phyloP scores from a whole-genome alignment of 306 rosid species.

The Lathyrus sativus region DNA sequence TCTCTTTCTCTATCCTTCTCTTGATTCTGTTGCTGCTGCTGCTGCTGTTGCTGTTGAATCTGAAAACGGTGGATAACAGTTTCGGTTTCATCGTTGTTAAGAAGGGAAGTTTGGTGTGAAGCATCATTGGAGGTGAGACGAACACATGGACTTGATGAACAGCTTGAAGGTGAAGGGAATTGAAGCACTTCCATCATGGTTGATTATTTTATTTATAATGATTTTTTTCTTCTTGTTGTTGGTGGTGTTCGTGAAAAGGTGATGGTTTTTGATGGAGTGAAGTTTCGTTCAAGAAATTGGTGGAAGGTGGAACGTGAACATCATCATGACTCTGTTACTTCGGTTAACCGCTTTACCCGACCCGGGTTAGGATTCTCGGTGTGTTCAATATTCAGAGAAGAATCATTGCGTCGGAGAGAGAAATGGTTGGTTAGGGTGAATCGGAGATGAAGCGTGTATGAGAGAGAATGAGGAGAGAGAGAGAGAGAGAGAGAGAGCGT shows the following conservation, averaged over 20 bases:
- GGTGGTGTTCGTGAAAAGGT: constrained; percentile 22
- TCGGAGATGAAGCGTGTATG: neutral
- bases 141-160: constrained; percentile 43
- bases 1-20: constrained; percentile 68
- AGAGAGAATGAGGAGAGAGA: no score
- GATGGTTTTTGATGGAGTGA: constrained; percentile 45
- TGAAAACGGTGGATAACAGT: neutral
- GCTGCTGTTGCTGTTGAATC: constrained; percentile 26
- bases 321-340: constrained; percentile 50
- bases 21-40: neutral
- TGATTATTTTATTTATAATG: neutral
- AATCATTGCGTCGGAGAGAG: constrained; percentile 29
- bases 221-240: neutral
- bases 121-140: constrained; percentile 41
- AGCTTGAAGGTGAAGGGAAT: constrained; percentile 90
- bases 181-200: constrained; percentile 82
- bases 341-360: constrained; percentile 40
- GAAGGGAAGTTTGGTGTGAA: constrained; percentile 48
- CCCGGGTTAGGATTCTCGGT: constrained; percentile 25
- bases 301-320: constrained; percentile 63
- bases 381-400: constrained; percentile 16
- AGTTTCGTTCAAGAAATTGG: constrained; percentile 81
- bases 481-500: no score
- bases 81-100: constrained; percentile 24
- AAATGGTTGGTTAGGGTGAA: constrained; percentile 47